These are phyloP conservation scores for Pseudomonodictys pantanalensis DNA, from an alignment of 495 filamentous ascomycete genomes.

Conservation along the genomic window DNA sequence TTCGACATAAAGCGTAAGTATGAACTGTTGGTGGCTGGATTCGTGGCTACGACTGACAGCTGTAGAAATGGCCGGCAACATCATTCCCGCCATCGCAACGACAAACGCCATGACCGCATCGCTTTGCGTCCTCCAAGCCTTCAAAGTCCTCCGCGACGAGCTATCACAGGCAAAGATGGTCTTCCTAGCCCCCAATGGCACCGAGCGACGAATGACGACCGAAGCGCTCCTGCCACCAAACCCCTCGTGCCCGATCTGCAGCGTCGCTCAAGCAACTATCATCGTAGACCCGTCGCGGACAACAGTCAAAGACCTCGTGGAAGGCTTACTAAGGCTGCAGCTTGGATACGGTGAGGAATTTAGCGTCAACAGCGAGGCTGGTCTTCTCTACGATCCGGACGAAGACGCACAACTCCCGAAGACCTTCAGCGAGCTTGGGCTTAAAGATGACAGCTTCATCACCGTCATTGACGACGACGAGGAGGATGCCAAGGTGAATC, in stretches of 20 bases:
- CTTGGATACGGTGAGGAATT: constrained; percentile 85
- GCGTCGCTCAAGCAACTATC: constrained; percentile 63
- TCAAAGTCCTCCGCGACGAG: constrained; percentile 81
- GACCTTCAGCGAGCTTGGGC: constrained; percentile 74
- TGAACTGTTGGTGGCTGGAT: neutral
- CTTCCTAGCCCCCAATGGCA: constrained; percentile 68
- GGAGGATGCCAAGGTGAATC: constrained; percentile 74
- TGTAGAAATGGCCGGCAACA: constrained; percentile 94
- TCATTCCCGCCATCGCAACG: constrained; percentile 97
- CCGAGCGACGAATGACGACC: constrained; percentile 68
- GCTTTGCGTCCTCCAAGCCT: constrained; percentile 87
- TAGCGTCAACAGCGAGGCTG: constrained; percentile 66
- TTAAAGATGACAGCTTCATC: constrained; percentile 69
- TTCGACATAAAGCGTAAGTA: constrained; percentile 85
- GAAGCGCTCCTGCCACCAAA: constrained; percentile 75
- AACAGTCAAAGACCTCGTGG: constrained; percentile 78
- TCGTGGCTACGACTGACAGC: constrained; percentile 6
- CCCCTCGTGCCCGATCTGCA: constrained; percentile 76
- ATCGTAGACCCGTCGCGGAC: constrained; percentile 69
- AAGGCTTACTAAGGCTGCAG: constrained; percentile 63
- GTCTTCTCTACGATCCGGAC: constrained; percentile 81
- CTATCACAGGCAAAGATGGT: constrained; percentile 57
- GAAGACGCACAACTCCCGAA: constrained; percentile 80
- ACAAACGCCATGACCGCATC: constrained; percentile 96
- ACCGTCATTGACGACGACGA: constrained; percentile 85